Base-by-base conservation (phyloP, 768 basidiomycete genomes). In the Hysterangium stoloniferum region DNA sequence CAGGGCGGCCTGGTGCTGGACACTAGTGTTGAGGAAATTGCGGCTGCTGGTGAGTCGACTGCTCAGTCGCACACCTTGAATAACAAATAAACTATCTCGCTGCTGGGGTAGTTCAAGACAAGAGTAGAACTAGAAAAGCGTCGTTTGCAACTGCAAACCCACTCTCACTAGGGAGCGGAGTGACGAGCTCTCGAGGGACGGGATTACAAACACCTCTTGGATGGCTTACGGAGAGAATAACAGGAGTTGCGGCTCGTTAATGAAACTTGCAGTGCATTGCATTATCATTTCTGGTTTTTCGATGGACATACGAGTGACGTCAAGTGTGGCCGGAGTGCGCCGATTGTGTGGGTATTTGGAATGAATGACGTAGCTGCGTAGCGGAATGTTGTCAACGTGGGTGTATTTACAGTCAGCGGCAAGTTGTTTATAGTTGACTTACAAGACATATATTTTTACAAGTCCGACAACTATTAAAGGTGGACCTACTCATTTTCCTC, bases 1-100 rank as follows among this genome's bases (percentile, higher is more conserved):
- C 94, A 97, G 68, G 95, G 93, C 13, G 96, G 96, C 4, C 74
- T 98, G 32, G 96, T 98, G 7, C 73, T 98, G 36, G 96, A 99
- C 66, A 99, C 95, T 11, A 91, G 89, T 64, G 81, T 91, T 22
- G 86, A 88, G 48, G 87, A 89, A 61, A 92, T 92, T 50, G 82
- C 82, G 57, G 67, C 59, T 55, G 75, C 82, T 54, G 79, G 89
- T 89, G 57, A 46, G 80, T 64, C 38, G n/a, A 15, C 13, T 19
- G 19, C 20, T 36, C 22, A 24, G n/a, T 17, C 33, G 19, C 28
- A 15, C 6, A 9, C 4, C 9, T 42, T 42, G 4, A n/a, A 5
- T 1, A 28, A 22, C 33, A 20, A 8, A 27, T 8, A 34, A 33
- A 2, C n/a, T 19, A 2, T 45, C 4, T 3, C 46, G 24, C 50